Conservation (phyloP, 2,329 filamentous ascomycete genomes). For the Aciculosporium take region DNA sequence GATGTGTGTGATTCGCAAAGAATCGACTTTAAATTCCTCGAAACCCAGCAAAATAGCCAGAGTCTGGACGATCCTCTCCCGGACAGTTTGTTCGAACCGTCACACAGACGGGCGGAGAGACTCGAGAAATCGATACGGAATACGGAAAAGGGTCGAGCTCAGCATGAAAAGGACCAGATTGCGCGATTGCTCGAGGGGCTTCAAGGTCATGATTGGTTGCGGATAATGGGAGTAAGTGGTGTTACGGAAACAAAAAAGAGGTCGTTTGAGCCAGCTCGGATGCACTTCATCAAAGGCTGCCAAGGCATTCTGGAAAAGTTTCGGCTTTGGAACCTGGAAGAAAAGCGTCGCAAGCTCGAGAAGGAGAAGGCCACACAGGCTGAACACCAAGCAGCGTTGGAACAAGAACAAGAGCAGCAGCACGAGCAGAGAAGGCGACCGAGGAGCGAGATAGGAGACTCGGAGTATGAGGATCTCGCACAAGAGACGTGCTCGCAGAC, state of each 20-base stretch:
- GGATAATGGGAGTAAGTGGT: conserved; percentile 76
- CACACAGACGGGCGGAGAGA: conserved; percentile 45
- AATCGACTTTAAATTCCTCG: conserved; percentile 41
- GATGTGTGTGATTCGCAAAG: conserved; percentile 41
- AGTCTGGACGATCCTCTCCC: conserved; percentile 39
- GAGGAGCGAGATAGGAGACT: conserved; percentile 15
- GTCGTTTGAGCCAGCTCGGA: conserved; percentile 71
- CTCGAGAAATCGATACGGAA: conserved; percentile 49
- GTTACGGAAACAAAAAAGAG: conserved; percentile 77
- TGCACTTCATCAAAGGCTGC: conserved; percentile 74
- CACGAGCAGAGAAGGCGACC: conserved; percentile 11
- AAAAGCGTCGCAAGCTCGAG: conserved; percentile 67
- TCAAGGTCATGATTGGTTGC: conserved; percentile 83
- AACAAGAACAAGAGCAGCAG: conserved; percentile 25
- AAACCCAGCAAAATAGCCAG: conserved; percentile 29
- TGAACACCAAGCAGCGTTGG: conserved; percentile 12
- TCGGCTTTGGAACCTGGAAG: conserved; percentile 72
- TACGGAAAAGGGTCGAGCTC: conserved; percentile 47
- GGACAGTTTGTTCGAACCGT: conserved; percentile 37
- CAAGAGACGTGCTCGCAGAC: conserved; percentile 10
- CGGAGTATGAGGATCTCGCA: conserved; percentile 22
- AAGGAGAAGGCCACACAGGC: conserved; percentile 42
- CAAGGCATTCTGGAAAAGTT: conserved; percentile 77
- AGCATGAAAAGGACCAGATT: conserved; percentile 53
- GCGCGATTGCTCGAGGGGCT: conserved; percentile 62